A percentile compares a stretch with the other conserved stretches of the same genome.
phyloP scores from a whole-genome alignment of 2,329 filamentous ascomycete genomes.

The Colletotrichum costaricense region DNA sequence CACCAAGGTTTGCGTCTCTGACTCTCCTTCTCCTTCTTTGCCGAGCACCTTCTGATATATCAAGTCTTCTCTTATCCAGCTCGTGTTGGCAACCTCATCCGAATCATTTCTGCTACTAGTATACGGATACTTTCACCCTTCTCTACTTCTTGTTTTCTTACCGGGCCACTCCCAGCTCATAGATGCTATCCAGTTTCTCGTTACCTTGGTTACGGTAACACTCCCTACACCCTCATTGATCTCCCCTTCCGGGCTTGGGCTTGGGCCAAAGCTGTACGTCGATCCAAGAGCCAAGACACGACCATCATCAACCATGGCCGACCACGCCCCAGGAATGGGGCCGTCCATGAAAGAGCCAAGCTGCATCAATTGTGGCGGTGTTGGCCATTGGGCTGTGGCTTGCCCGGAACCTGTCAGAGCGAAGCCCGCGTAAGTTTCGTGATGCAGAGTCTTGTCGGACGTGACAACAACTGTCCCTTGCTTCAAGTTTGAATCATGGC shows the following conservation, averaged over 20 bases:
- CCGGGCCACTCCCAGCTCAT: not conserved
- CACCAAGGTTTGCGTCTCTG: conserved; percentile 14
- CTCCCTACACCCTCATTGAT: not conserved
- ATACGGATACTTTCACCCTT: not conserved
- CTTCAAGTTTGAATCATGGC: not conserved
- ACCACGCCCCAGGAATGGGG: conserved; percentile 28
- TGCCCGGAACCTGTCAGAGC: conserved; percentile 34
- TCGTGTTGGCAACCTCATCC: not conserved
- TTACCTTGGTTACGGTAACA: not conserved
- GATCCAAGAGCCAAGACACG: not conserved
- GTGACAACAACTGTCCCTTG: not conserved
- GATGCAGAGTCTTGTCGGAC: not conserved
- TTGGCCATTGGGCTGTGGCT: conserved; percentile 34
- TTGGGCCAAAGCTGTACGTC: not conserved
- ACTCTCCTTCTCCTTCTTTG: not conserved
- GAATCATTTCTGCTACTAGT: not conserved
- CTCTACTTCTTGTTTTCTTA: not conserved
- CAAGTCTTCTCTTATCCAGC: not conserved
- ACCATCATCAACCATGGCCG: conserved; percentile 14
- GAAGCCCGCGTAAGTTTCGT: conserved; percentile 31
- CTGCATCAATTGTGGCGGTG: conserved; percentile 35
- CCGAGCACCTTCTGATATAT: conserved; percentile 10
- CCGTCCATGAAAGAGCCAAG: conserved; percentile 31
- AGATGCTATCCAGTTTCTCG: not conserved
- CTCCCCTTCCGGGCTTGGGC: not conserved